Percentiles rank a stretch among this genome's conserved stretches.
Evolutionary conservation across 2,329 filamentous ascomycete genomes (phyloP).

Genomic region (Aspergillus hortae): DNA sequence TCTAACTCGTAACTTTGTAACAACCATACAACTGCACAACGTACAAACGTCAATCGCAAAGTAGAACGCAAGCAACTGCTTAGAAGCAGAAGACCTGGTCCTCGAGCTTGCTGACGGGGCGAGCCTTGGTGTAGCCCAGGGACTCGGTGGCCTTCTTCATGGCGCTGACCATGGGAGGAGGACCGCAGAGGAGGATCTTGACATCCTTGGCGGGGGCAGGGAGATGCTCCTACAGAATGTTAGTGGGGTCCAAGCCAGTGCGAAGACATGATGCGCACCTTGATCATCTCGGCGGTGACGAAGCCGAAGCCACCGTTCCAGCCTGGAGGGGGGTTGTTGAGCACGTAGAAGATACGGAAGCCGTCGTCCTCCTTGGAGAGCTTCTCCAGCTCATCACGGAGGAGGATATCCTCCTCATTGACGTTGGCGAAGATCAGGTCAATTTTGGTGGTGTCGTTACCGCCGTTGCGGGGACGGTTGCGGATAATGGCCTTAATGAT

Average conservation of each 20-base stretch:
- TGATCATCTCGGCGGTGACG: constrained; percentile 93
- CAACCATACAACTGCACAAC: neutral
- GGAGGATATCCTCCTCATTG: constrained; percentile 83
- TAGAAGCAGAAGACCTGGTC: constrained; percentile 98
- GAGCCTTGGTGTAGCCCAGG: constrained; percentile 87
- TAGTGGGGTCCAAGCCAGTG: neutral
- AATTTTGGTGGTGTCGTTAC: constrained; percentile 81
- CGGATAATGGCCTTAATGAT: constrained; percentile 86
- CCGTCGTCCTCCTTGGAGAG: constrained; percentile 72
- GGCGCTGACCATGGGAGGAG: constrained; percentile 92
- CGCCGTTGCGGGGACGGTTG: constrained; percentile 60
- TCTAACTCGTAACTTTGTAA: neutral
- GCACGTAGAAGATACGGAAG: constrained; percentile 88
- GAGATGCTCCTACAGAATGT: constrained; percentile 47
- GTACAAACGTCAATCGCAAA: neutral
- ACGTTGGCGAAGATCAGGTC: constrained; percentile 98
- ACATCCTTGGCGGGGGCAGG: constrained; percentile 80
- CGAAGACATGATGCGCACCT: constrained; percentile 50
- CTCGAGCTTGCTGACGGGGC: constrained; percentile 93
- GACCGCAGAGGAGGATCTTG: constrained; percentile 92
- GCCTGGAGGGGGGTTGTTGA: constrained; percentile 89
- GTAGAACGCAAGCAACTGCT: constrained; percentile 15
- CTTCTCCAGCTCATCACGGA: constrained; percentile 85
- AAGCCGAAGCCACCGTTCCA: constrained; percentile 95
- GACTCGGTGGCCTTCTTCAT: constrained; percentile 94